Percentiles rank a stretch among this genome's conserved stretches.
Evolutionary conservation across 2,329 filamentous ascomycete species (phyloP).

Genomic region (Xylaria hypoxylon): DNA sequence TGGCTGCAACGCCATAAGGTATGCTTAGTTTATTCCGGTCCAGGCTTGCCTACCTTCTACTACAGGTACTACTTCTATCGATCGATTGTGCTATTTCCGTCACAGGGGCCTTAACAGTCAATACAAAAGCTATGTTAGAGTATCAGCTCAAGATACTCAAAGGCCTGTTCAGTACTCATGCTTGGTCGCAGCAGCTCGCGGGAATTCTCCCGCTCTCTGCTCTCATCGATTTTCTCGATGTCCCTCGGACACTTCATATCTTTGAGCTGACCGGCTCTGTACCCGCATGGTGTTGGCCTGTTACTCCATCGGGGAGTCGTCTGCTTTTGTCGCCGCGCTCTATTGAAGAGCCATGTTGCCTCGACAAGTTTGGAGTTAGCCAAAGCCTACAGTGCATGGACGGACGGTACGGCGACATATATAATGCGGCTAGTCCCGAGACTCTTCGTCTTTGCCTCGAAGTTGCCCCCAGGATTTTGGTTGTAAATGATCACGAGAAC

Average conservation of each 20-base stretch:
- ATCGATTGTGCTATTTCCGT: no score
- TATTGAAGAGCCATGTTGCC: constrained; percentile 11
- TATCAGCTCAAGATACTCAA: no score
- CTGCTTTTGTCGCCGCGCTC: not conserved
- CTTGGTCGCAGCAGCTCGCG: not conserved
- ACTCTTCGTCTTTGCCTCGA: constrained; percentile 21
- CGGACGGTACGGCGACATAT: constrained; percentile 16
- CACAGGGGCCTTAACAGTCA: no score
- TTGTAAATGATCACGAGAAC: no score
- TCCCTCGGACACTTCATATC: constrained; percentile 12
- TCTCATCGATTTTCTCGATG: constrained; percentile 21
- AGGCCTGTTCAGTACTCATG: no score
- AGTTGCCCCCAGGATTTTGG: no score
- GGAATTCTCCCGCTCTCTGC: constrained; percentile 20
- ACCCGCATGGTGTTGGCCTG: constrained; percentile 14
- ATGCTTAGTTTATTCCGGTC: no score
- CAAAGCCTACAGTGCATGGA: not conserved
- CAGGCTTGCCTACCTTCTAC: no score
- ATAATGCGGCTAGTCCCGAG: constrained; percentile 13
- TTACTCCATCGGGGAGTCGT: constrained; percentile 19
- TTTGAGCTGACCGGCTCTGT: constrained; percentile 16
- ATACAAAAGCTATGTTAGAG: no score
- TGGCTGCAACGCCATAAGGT: no score
- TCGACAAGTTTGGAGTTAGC: constrained; percentile 23
- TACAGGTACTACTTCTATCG: no score